Evolutionary conservation across 805 yeast genomes (phyloP), one percentile per base, ranked within the genome.

Genomic region (Metschnikowia anglica): DNA sequence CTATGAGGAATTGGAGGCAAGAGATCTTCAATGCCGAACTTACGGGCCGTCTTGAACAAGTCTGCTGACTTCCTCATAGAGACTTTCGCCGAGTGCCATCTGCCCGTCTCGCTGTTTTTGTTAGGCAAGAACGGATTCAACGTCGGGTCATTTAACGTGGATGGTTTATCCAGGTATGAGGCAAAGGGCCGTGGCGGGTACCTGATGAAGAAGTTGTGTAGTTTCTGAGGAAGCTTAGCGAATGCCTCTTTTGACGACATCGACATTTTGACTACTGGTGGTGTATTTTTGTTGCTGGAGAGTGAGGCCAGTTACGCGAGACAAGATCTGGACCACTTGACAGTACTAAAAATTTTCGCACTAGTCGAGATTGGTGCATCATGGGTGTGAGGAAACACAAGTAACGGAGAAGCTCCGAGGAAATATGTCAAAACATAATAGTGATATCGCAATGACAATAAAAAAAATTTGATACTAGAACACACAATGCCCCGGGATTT

Each of bases 71-170:
- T 79, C 67, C 96, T 79, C 57, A 83, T 69, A 7, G 96, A 86
- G 65, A 79, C 86, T 52, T 80, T 74, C 19, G 97, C 87, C 46
- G 80, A 79, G 55, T 87, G 95, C 68, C 82, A 79, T 53, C 68
- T 73, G n/a, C 84, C 79, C 17, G 95, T 88, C 17, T 84, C 77
- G 16, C 95, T 88, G 62, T 89, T 89, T 57, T 77, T 84, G 63
- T 88, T 89, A 18, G 95, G 83, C 42, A 88, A 63, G 63, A 90
- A 90, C 40, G 97, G 97, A 64, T 90, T 90, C 53, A 89, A 85
- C 47, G 79, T 77, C 17, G 77, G 74, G 37, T 88, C 90, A 37
- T 66, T 68, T 17, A 86, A 81, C 21, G 78, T 67, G 2, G 86
- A 77, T 39, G 95, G 85, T 48, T 72, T 74, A 2, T 72, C 65